phyloP scores from a whole-genome alignment of 2,329 filamentous ascomycete genomes.

The Fusarium neocosmosporiellum region DNA sequence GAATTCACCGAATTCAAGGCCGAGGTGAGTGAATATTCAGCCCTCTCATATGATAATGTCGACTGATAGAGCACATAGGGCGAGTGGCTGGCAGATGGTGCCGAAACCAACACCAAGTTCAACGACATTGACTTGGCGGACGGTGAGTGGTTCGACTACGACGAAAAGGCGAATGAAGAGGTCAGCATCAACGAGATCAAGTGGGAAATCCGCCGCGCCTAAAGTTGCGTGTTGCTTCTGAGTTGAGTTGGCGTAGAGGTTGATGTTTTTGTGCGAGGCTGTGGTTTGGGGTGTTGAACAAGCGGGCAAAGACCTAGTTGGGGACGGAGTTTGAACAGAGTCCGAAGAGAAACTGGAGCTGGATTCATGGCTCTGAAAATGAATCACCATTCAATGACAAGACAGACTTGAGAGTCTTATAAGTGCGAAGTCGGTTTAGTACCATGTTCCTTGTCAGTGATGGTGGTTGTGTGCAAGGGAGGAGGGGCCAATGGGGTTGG shows the following conservation, averaged over 20 bases:
- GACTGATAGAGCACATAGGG: constrained; percentile 65
- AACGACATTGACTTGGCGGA: constrained; percentile 83
- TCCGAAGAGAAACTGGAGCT: background rate
- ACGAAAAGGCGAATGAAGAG: constrained; percentile 91
- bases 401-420: background rate
- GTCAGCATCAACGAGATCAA: constrained; percentile 91
- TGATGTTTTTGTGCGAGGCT: background rate
- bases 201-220: constrained; percentile 85
- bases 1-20: constrained; percentile 93
- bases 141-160: constrained; percentile 98
- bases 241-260: background rate
- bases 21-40: constrained; percentile 69
- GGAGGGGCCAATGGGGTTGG: constrained; percentile 8
- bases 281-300: background rate
- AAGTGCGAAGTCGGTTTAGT: background rate
- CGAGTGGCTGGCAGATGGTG: constrained; percentile 87
- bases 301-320: background rate
- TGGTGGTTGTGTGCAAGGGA: background rate
- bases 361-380: background rate
- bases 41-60: background rate
- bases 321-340: background rate
- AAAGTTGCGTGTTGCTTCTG: constrained; percentile 31
- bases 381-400: background rate
- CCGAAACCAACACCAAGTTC: constrained; percentile 86
- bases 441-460: background rate